A percentile compares a stretch with the other conserved stretches of the same genome.
These are phyloP conservation scores for Conoideocrella luteorostrata DNA, from an alignment of 2,329 filamentous ascomycete genomes.

Conservation along the genomic window DNA sequence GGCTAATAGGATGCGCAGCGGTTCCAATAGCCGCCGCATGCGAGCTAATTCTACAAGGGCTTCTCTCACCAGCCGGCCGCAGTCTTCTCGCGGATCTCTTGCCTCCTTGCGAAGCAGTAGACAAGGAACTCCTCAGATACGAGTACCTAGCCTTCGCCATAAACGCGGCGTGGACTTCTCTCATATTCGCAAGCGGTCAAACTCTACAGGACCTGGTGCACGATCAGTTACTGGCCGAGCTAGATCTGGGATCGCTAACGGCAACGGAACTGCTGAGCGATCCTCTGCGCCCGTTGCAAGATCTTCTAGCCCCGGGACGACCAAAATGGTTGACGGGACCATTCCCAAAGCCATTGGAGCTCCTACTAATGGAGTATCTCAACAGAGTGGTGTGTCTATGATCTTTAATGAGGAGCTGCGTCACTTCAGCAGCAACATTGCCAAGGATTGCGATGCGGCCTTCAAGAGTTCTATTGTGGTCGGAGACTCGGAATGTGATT, in stretches of 20 bases:
- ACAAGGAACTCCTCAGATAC: conserved; percentile 35
- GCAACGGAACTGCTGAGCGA: conserved; percentile 15
- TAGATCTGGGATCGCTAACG: conserved; percentile 11
- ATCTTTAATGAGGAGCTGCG: conserved; percentile 67
- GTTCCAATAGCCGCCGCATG: conserved; percentile 26
- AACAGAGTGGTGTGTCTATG: conserved; percentile 22
- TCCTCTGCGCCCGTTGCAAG: conserved; percentile 14
- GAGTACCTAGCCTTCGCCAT: conserved; percentile 36
- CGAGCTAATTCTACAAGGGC: conserved; percentile 22
- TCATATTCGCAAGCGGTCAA: conserved; percentile 35
- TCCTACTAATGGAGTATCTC: conserved; percentile 6
- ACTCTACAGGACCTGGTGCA: conserved; percentile 19
- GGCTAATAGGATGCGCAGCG: conserved; percentile 27
- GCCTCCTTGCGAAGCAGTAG: conserved; percentile 43
- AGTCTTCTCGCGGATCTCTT: conserved; percentile 36
- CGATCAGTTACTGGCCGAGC: conserved; percentile 8
- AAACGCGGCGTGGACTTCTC: conserved; percentile 52
- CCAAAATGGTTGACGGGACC: conserved; percentile 17
- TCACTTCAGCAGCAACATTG: conserved; percentile 77
- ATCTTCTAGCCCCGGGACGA: conserved; percentile 24
- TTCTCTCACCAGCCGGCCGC: conserved; percentile 22
- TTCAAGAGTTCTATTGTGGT: conserved; percentile 63
- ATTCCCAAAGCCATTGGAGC: conserved; percentile 19
- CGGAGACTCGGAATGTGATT: conserved; percentile 27
- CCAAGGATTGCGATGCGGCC: conserved; percentile 85